Evolutionary conservation across 2,329 filamentous ascomycete species (phyloP).

Genomic region (Arthrobotrys pseudoclavata): DNA sequence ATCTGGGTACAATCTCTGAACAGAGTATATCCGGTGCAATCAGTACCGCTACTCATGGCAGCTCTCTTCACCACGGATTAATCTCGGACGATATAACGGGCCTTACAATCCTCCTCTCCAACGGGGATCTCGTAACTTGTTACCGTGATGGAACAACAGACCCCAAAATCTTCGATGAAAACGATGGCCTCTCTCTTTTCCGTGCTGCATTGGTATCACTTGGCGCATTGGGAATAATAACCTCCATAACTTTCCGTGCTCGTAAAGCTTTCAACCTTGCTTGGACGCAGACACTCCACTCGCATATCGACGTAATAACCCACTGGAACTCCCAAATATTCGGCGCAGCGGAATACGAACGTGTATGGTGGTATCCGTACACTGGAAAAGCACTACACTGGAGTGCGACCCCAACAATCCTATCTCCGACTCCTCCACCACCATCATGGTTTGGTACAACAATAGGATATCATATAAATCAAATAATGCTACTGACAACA

Average conservation of each 20-base stretch:
- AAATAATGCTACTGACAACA: slow-evolving; percentile 85
- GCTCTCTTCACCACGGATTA: slow-evolving; percentile 84
- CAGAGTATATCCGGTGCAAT: slow-evolving; percentile 95
- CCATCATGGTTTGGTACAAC: slow-evolving; percentile 83
- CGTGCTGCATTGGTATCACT: slow-evolving; percentile 88
- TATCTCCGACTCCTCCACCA: slow-evolving; percentile 72
- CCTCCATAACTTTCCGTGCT: slow-evolving; percentile 86
- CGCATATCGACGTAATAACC: slow-evolving; percentile 77
- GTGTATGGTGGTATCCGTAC: slow-evolving; percentile 98
- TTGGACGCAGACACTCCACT: slow-evolving; percentile 85
- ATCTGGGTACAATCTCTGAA: slow-evolving; percentile 92
- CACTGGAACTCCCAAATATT: slow-evolving; percentile 78
- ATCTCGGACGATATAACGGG: slow-evolving; percentile 82
- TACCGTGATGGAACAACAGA: slow-evolving; percentile 73
- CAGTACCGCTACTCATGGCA: slow-evolving; percentile 92
- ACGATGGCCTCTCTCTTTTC: slow-evolving; percentile 75
- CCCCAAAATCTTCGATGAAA: slow-evolving; percentile 64
- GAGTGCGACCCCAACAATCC: slow-evolving; percentile 80
- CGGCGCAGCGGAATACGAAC: slow-evolving; percentile 90
- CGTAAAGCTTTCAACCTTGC: slow-evolving; percentile 84
- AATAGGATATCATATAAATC: slow-evolving; percentile 90
- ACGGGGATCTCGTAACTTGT: slow-evolving; percentile 81
- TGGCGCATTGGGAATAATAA: slow-evolving; percentile 90
- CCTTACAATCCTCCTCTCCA: slow-evolving; percentile 84
- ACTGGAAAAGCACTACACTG: slow-evolving; percentile 88